These are phyloP conservation scores for Fusarium circinatum DNA, from an alignment of 2,329 filamentous ascomycete species.

Conservation along the genomic window DNA sequence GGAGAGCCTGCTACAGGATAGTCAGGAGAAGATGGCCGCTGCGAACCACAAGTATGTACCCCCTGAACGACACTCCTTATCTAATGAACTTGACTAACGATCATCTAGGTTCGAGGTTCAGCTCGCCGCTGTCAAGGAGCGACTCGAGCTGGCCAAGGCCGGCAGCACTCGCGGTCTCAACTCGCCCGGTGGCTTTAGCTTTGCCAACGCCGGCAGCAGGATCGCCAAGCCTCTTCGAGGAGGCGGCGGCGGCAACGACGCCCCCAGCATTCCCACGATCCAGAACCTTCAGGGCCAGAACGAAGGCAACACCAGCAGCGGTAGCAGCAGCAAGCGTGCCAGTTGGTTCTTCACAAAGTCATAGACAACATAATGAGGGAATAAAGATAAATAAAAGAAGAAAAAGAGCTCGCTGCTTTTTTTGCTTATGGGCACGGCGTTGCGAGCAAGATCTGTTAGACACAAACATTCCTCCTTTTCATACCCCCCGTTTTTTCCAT, in stretches of 20 bases:
- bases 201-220: slow-evolving; percentile 69
- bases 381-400: slow-evolving; percentile 31
- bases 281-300: slow-evolving; percentile 59
- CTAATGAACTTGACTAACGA: slow-evolving; percentile 42
- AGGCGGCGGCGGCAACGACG: slow-evolving; percentile 62
- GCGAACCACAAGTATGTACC: slow-evolving; percentile 91
- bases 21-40: slow-evolving; percentile 96
- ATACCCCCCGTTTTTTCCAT: slow-evolving; percentile 30
- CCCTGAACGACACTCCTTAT: neutral
- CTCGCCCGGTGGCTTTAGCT: slow-evolving; percentile 77
- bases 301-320: slow-evolving; percentile 42
- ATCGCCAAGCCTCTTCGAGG: slow-evolving; percentile 77
- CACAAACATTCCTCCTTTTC: slow-evolving; percentile 14
- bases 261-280: slow-evolving; percentile 64
- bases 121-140: slow-evolving; percentile 96
- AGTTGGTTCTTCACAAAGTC: slow-evolving; percentile 81
- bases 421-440: slow-evolving; percentile 43
- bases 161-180: slow-evolving; percentile 88
- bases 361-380: slow-evolving; percentile 44
- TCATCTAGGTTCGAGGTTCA: slow-evolving; percentile 88
- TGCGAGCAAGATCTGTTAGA: slow-evolving; percentile 41
- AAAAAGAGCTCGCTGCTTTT: slow-evolving; percentile 39
- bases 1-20: slow-evolving; percentile 92
- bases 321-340: slow-evolving; percentile 68
- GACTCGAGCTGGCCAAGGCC: slow-evolving; percentile 92